Base-by-base conservation (phyloP, 2,329 filamentous ascomycete species). In the Chrysosporium queenslandicum region DNA sequence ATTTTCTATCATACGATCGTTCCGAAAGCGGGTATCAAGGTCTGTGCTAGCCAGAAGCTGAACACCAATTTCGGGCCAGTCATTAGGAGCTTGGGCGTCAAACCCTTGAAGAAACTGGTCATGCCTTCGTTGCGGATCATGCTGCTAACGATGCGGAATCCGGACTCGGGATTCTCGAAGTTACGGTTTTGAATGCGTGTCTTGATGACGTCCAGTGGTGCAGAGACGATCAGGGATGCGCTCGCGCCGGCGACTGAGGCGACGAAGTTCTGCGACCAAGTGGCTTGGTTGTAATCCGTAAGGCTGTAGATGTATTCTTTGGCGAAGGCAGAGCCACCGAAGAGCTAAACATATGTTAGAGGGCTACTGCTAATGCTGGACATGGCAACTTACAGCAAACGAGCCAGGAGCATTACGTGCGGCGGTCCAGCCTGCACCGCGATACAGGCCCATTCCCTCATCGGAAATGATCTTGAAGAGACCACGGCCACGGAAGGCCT, bases 41-140 rank as follows among this genome's bases (percentile, higher is more conserved):
- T 97, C 77, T 98, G 92, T 53, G 92, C 92, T 66, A 98, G 82
- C 92, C 92, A 98, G 83, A 98, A 98, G 56, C 90, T 96, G 77
- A 98, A 98, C 58, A 97, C 92, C 56, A 98, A 80, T 80, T 98
- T 98, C 58, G 92, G 92, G 21, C 92, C 94, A 14, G 92, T 98
- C 92, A 98, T 98, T 65, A 98, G 79, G 59, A 98, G 82, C 85
- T 98, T 98, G 57, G 92, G 92, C 46, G 89, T 86, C 59, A 98
- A 74, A 40, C 92, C 92, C 81, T 98, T 98, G 82, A 98, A 98
- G 80, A 98, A 97, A 64, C 85, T 84, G 14, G 78, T 75, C 54
- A 85, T 67, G 20, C 91, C 92, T 72, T 98, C 92, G 62, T 95
- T 81, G 76, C 83, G 87, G 59, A 87, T 80, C 92, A 98, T 98